Conservation (phyloP, 306 rosid genomes). For the Boehmeria nivea region DNA sequence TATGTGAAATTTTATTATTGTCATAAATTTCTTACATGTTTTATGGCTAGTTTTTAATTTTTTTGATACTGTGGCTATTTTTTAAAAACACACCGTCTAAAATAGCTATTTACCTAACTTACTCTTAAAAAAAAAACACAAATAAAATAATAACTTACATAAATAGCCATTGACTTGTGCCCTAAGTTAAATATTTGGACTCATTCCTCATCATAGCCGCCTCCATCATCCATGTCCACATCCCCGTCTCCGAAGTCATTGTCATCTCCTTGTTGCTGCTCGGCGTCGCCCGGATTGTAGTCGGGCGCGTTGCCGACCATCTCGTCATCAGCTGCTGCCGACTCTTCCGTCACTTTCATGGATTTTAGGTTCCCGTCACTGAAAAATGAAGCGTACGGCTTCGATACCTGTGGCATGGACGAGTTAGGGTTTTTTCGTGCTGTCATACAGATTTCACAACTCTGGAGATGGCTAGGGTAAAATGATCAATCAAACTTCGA, state of each 20-base stretch:
- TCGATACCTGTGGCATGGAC: conserved; percentile 42
- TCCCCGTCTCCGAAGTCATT: conserved; percentile 32
- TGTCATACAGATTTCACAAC: background rate
- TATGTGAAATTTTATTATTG: too few relatives aligned
- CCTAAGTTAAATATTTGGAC: background rate
- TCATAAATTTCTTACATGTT: too few relatives aligned
- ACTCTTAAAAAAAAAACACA: background rate
- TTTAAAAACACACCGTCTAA: too few relatives aligned
- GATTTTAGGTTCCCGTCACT: conserved; percentile 51
- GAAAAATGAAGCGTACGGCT: conserved; percentile 72
- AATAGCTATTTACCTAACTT: too few relatives aligned
- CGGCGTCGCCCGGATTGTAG: conserved; percentile 25
- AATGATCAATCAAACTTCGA: too few relatives aligned
- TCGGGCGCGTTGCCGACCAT: conserved; percentile 9
- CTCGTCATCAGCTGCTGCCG: conserved; percentile 6
- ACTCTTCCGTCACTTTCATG: conserved; percentile 33
- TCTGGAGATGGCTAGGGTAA: background rate
- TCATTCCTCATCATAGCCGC: conserved; percentile 12
- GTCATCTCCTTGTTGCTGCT: conserved; percentile 30
- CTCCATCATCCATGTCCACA: conserved; percentile 32
- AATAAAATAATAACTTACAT: background rate
- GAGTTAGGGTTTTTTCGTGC: background rate
- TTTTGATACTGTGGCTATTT: too few relatives aligned
- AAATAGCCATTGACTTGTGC: background rate
- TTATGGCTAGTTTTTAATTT: too few relatives aligned